Conservation (phyloP, 2,329 filamentous ascomycete genomes). For the Mycocentrospora acerina region DNA sequence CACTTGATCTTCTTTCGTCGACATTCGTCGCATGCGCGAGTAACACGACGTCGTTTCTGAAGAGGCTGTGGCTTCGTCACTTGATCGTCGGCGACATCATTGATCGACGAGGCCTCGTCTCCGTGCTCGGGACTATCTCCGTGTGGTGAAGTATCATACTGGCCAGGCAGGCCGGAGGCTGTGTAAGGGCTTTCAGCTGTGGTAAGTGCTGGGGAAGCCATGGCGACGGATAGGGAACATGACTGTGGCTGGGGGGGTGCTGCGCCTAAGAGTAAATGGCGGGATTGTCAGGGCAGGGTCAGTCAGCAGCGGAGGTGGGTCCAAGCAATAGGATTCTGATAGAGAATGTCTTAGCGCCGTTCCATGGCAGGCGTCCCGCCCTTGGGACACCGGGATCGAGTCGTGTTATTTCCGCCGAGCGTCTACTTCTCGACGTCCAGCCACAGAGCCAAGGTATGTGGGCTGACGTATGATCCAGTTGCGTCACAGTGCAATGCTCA, state of each 20-base stretch:
- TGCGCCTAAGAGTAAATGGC: conserved; percentile 35
- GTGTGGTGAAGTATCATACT: conserved; percentile 27
- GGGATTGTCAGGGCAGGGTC: conserved; percentile 25
- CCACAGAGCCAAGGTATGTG: conserved; percentile 9
- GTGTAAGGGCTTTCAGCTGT: conserved; percentile 32
- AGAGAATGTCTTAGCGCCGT: conserved; percentile 32
- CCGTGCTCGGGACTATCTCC: conserved; percentile 34
- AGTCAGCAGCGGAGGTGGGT: conserved; percentile 32
- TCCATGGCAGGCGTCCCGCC: conserved; percentile 31
- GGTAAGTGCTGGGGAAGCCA: conserved; percentile 39
- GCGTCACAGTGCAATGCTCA: background rate
- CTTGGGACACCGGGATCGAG: conserved; percentile 28
- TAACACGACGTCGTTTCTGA: conserved; percentile 48
- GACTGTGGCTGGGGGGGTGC: conserved; percentile 32
- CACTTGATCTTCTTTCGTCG: conserved; percentile 57
- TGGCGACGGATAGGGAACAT: conserved; percentile 34
- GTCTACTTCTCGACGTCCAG: conserved; percentile 23
- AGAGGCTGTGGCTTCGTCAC: conserved; percentile 38
- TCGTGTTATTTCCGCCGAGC: conserved; percentile 30
- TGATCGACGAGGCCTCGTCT: conserved; percentile 36
- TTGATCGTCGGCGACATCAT: conserved; percentile 37
- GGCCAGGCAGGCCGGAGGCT: conserved; percentile 28
- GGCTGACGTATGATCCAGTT: background rate
- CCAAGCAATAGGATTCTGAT: conserved; percentile 32
- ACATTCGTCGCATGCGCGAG: conserved; percentile 47